Evolutionary conservation across 78 protist genomes (phyloP), one percentile per base, ranked within the genome.

Genomic region (Monosiga brevicollis): DNA sequence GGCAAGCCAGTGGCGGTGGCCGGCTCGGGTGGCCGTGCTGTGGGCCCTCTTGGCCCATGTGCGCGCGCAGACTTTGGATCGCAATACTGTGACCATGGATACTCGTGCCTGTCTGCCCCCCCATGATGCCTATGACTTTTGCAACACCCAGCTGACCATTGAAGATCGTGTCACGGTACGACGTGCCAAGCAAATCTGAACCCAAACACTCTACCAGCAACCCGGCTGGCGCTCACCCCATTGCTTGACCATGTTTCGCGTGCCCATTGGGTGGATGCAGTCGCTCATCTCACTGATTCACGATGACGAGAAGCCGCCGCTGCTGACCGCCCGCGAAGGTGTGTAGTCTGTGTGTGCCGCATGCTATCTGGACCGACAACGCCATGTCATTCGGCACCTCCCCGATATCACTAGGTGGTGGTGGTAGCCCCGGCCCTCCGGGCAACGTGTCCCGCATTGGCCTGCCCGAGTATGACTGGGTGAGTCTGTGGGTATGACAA

Each of bases 191-290:
- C 29, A 32, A 35, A 32, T 80, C 40, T 10, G 42, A 34, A 41
- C 55, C 37, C 22, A 70, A 35, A 38, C 83, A 32, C 83, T 80
- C 26, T 49, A 35, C 71, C 78, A 80, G 73, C 55, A 80, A 76
- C 37, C 71, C 20, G 55, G 25, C 11, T 15, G 0, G 37, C n/a
- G n/a, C n/a, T n/a, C n/a, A n/a, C n/a, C n/a, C n/a, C n/a, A n/a
- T n/a, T n/a, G n/a, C n/a, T n/a, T n/a, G n/a, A n/a, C n/a, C n/a
- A n/a, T n/a, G n/a, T n/a, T 62, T 79, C 20, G 43, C 1, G 42
- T 55, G 42, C 83, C 15, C 40, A 1, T 23, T 10, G 3, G 20
- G 35, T 0, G 22, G 1, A 3, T 23, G 11, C 62, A 34, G 1
- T 1, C 3, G 26, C 54, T 22, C 73, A 55, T 34, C 73, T 23